These are phyloP conservation scores for Solanum chilense DNA, from an alignment of 257 asterid species.

Conservation along the genomic window DNA sequence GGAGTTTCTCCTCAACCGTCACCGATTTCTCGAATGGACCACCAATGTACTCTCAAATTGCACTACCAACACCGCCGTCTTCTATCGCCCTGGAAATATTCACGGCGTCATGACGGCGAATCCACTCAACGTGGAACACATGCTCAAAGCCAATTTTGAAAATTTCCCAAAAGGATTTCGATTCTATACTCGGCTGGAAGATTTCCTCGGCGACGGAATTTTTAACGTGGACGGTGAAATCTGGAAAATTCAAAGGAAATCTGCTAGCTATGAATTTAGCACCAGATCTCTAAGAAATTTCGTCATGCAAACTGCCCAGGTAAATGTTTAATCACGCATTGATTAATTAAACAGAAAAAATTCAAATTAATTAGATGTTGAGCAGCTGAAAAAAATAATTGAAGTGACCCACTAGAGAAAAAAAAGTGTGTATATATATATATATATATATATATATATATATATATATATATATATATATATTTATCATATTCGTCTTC, in stretches of 20 bases:
- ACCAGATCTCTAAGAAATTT: conserved; percentile 76
- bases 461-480: no score
- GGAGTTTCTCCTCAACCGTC: conserved; percentile 63
- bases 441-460: no score
- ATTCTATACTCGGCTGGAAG: conserved; percentile 42
- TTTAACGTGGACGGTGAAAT: conserved; percentile 61
- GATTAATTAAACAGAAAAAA: no score
- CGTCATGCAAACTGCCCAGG: conserved; percentile 46
- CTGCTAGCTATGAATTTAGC: conserved; percentile 84
- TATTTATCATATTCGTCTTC: neutral
- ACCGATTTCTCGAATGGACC: conserved; percentile 82
- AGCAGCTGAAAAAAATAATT: no score
- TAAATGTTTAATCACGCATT: neutral
- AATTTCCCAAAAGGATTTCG: conserved; percentile 75
- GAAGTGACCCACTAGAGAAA: neutral
- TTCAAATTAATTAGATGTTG: no score
- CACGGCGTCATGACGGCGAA: conserved; percentile 73
- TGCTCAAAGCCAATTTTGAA: conserved; percentile 60
- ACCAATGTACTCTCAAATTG: conserved; percentile 39
- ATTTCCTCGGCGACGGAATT: conserved; percentile 69
- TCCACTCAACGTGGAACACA: conserved; percentile 54
- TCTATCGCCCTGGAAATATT: conserved; percentile 64
- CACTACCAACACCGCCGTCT: conserved; percentile 50
- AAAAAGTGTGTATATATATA: no score
- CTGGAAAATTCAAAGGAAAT: conserved; percentile 72